These are phyloP conservation scores for Spinellus fusiger DNA, from an alignment of 192 early-diverging fungal genomes.

Conservation along the genomic window DNA sequence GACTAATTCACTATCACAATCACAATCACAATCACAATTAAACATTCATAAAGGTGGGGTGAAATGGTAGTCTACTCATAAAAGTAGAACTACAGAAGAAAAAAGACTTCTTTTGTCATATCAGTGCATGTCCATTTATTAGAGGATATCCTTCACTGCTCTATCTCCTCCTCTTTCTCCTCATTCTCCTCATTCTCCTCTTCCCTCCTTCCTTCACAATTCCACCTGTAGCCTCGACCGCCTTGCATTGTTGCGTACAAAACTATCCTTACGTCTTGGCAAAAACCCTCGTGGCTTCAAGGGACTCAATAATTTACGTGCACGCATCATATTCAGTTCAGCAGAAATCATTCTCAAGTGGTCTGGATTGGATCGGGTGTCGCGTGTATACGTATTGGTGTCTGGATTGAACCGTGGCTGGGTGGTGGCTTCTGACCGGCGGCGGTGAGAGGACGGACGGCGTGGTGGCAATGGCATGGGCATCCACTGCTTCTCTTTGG, in stretches of 20 bases:
- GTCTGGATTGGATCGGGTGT: conserved; percentile 46
- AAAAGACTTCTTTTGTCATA: too few species aligned
- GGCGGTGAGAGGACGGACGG: conserved; percentile 3
- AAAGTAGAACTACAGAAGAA: too few species aligned
- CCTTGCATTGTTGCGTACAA: conserved; percentile 7
- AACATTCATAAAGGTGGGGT: too few species aligned
- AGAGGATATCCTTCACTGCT: too few species aligned
- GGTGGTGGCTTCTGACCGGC: conserved; percentile 31
- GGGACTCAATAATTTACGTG: conserved; percentile 42
- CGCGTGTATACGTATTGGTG: conserved; percentile 36
- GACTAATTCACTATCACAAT: too few species aligned
- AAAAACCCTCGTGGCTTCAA: conserved; percentile 38
- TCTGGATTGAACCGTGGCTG: conserved; percentile 28
- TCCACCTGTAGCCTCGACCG: neutral
- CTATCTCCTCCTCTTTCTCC: neutral
- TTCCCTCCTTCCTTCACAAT: neutral
- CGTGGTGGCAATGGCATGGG: conserved; percentile 25
- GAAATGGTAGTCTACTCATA: too few species aligned
- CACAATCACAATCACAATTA: too few species aligned
- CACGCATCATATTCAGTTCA: conserved; percentile 51
- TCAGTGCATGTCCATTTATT: too few species aligned
- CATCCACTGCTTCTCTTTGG: conserved; percentile 10
- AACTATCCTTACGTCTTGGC: conserved; percentile 26
- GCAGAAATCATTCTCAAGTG: conserved; percentile 51
- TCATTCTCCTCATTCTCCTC: conserved; percentile 1